Percentiles rank a stretch among this genome's conserved stretches.
Evolutionary conservation across 2,329 filamentous ascomycete species (phyloP).

Genomic region (Cryphonectria radicalis): DNA sequence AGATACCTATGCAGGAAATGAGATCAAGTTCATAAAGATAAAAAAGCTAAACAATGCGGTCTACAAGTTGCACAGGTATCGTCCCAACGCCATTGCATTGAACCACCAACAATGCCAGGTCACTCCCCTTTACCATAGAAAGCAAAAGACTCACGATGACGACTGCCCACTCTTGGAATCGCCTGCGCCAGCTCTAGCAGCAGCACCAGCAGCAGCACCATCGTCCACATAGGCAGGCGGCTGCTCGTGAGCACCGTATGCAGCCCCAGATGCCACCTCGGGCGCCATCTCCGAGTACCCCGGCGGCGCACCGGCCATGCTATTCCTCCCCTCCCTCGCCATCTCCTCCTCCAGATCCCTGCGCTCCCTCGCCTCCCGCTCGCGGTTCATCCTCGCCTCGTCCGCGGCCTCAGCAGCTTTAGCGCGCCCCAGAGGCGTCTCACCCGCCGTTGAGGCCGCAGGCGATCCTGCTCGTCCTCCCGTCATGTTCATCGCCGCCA

Average conservation of each 20-base stretch:
- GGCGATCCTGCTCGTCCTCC: slow-evolving; percentile 20
- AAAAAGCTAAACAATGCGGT: neutral
- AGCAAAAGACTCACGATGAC: neutral
- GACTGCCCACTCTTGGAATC: slow-evolving; percentile 32
- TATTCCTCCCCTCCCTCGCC: slow-evolving; percentile 18
- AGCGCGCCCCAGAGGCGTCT: slow-evolving; percentile 25
- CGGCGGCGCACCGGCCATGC: slow-evolving; percentile 33
- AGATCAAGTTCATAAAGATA: neutral
- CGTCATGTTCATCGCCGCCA: slow-evolving; percentile 24
- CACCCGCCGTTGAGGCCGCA: slow-evolving; percentile 10
- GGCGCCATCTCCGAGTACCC: slow-evolving; percentile 32
- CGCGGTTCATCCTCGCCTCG: slow-evolving; percentile 26
- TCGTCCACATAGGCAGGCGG: slow-evolving; percentile 40
- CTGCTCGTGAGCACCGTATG: slow-evolving; percentile 29
- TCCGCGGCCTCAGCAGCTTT: slow-evolving; percentile 36
- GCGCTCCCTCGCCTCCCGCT: slow-evolving; percentile 24
- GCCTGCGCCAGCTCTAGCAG: slow-evolving; percentile 28
- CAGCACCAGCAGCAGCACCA: slow-evolving; percentile 23
- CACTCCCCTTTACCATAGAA: neutral
- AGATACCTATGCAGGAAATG: neutral
- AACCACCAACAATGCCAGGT: neutral
- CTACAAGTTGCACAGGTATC: neutral
- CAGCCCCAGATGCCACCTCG: slow-evolving; percentile 15
- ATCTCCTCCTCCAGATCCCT: slow-evolving; percentile 15
- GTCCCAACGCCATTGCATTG: neutral